A percentile compares a stretch with the other conserved stretches of the same genome.
These are phyloP conservation scores for Flaveria ramosissima DNA, from an alignment of 129 eudicot genomes.

Conservation along the genomic window DNA sequence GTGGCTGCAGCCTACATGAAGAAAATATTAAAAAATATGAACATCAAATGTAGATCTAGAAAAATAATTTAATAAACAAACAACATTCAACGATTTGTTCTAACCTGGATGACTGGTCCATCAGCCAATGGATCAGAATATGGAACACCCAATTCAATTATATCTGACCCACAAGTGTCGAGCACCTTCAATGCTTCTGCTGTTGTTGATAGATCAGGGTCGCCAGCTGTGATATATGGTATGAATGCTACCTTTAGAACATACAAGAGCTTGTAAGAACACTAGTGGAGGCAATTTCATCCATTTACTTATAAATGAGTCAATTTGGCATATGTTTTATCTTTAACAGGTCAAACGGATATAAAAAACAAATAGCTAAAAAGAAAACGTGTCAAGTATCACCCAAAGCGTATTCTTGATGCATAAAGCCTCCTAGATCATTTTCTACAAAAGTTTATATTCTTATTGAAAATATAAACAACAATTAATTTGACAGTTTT, in stretches of 20 bases:
- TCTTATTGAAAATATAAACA: not conserved
- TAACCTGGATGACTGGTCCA: conserved; percentile 98
- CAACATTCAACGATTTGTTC: not conserved
- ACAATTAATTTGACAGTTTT: not conserved
- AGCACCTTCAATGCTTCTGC: conserved; percentile 83
- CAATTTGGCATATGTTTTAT: not conserved
- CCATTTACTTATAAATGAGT: not conserved
- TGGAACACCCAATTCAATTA: conserved; percentile 90
- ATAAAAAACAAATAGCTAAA: not conserved
- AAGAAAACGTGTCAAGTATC: not conserved
- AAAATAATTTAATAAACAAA: not conserved
- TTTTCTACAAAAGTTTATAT: not conserved
- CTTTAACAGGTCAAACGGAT: not conserved
- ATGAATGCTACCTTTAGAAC: conserved; percentile 81
- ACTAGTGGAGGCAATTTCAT: not conserved
- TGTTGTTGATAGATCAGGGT: conserved; percentile 86
- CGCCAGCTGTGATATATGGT: conserved; percentile 97
- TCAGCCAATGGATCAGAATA: conserved; percentile 97
- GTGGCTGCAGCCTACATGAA: conserved; percentile 88
- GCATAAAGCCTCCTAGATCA: not conserved
- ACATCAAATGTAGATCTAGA: not conserved
- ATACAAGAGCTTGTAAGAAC: conserved; percentile 32
- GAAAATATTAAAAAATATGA: not conserved
- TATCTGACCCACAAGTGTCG: conserved; percentile 86
- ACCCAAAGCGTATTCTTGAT: not conserved